phyloP scores from a whole-genome alignment of 768 basidiomycete genomes.

The Podaxis sp. region DNA sequence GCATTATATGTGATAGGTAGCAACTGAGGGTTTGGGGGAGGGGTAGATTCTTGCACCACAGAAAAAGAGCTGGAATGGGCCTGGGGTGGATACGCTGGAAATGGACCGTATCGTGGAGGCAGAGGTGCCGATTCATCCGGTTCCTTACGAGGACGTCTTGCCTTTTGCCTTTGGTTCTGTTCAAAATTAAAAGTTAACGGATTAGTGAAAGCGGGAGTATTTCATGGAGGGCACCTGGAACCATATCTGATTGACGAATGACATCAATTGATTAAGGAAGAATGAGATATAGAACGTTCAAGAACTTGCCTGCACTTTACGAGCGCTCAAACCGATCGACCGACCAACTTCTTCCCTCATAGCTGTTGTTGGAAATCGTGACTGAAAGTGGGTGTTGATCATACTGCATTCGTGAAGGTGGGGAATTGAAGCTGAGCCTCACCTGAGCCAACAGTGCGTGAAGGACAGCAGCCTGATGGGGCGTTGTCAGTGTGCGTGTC shows the following conservation, averaged over 20 bases:
- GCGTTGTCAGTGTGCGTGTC: constrained; percentile 81
- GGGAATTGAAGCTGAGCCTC: constrained; percentile 15
- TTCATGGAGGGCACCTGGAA: constrained; percentile 59
- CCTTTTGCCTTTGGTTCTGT: constrained; percentile 88
- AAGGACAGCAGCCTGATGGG: constrained; percentile 85
- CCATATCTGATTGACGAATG: constrained; percentile 63
- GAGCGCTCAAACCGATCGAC: constrained; percentile 83
- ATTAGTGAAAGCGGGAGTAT: constrained; percentile 19
- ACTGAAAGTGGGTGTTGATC: constrained; percentile 39
- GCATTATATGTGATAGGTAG: constrained; percentile 10
- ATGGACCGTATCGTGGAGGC: constrained; percentile 64
- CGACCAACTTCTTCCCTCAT: constrained; percentile 87
- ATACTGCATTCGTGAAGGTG: background rate
- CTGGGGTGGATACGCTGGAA: constrained; percentile 31
- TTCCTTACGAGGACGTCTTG: constrained; percentile 69
- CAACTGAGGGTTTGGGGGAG: constrained; percentile 8
- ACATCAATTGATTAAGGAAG: constrained; percentile 16
- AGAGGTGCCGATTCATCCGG: constrained; percentile 49
- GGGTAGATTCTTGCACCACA: constrained; percentile 1
- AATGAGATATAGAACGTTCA: background rate
- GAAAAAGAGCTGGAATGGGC: constrained; percentile 12
- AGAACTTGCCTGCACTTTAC: constrained; percentile 80
- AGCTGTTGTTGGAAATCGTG: constrained; percentile 84
- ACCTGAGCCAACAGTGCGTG: constrained; percentile 88
- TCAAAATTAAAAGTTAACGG: constrained; percentile 21